Evolutionary conservation across 768 basidiomycete genomes (phyloP).

Genomic region (Cyclocybe cylindracea): DNA sequence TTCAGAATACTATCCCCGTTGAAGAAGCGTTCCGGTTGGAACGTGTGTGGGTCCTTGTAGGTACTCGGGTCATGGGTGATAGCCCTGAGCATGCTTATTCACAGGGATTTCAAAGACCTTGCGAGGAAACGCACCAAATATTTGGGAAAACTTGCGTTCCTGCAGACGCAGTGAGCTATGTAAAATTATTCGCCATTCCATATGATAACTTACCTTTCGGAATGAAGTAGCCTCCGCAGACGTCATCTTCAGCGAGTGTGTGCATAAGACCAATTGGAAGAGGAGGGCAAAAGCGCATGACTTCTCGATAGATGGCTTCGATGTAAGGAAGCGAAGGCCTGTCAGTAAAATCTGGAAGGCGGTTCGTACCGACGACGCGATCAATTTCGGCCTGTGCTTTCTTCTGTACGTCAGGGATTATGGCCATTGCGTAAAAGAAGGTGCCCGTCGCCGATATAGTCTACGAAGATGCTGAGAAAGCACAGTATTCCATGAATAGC

Average conservation of each 20-base stretch:
- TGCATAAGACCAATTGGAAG: too few species aligned
- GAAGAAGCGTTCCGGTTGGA: slow-evolving; percentile 23
- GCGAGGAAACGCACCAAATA: neutral
- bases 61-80: slow-evolving; percentile 16
- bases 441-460: slow-evolving; percentile 1
- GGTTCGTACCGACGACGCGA: too few species aligned
- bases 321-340: too few species aligned
- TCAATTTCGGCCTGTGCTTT: too few species aligned
- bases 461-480: neutral
- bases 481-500: too few species aligned
- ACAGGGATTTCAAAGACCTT: neutral
- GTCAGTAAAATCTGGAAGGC: too few species aligned
- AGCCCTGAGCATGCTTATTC: slow-evolving; percentile 2
- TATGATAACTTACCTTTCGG: slow-evolving; percentile 13
- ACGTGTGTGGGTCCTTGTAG: slow-evolving; percentile 16
- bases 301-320: too few species aligned
- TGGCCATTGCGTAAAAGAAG: neutral
- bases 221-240: slow-evolving; percentile 19
- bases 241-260: too few species aligned
- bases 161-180: neutral
- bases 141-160: neutral
- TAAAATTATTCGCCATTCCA: too few species aligned
- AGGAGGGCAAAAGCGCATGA: too few species aligned
- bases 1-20: neutral
- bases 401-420: too few species aligned